Evolutionary conservation across 2,329 filamentous ascomycete species (phyloP), one percentile per base, ranked within the genome.

Genomic region (Incumbomyces delicatus): DNA sequence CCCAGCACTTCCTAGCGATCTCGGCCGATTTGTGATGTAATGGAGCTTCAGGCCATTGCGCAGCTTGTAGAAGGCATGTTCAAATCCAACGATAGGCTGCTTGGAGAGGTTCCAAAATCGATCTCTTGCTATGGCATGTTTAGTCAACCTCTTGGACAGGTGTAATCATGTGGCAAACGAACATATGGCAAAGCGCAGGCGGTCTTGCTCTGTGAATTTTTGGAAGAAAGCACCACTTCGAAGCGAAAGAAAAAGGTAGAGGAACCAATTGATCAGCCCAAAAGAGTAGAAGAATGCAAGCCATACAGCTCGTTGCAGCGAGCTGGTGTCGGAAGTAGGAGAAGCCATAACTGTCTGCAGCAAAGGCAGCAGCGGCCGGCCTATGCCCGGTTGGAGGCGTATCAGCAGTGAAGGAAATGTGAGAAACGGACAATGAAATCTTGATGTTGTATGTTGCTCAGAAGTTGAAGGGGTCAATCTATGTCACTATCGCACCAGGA

Each of bases 21-120:
- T 3, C 53, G 46, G 8, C 51, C 64, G 50, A 55, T 64, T 74
- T 55, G 65, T 65, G 44, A 79, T 62, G 54, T 78, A 78, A 57
- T 80, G 77, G 22, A 80, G 68, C 52, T 70, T 71, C 50, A 71
- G 63, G 1, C 73, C 72, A 49, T 64, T 68, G 32, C 63, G 63
- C 12, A 76, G 63, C 36, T 63, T 70, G 50, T 75, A 64, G 53
- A 79, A 76, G 22, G 67, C 63, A 58, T 80, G 77, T 13, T 66
- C 68, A 10, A 64, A 62, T 30, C 67, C 66, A n/a, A 66, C 59
- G 2, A 57, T 22, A n/a, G 55, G 55, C 35, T 50, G 40, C 42
- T 68, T 66, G 11, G 68, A 68, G 7, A 78, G 63, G 50, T 73
- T 69, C 76, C 76, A 80, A 53, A 77, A 66, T 33, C 66, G 64